These are phyloP conservation scores for Hylodesmum podocarpum DNA, from an alignment of 306 rosid genomes.

Conservation along the genomic window DNA sequence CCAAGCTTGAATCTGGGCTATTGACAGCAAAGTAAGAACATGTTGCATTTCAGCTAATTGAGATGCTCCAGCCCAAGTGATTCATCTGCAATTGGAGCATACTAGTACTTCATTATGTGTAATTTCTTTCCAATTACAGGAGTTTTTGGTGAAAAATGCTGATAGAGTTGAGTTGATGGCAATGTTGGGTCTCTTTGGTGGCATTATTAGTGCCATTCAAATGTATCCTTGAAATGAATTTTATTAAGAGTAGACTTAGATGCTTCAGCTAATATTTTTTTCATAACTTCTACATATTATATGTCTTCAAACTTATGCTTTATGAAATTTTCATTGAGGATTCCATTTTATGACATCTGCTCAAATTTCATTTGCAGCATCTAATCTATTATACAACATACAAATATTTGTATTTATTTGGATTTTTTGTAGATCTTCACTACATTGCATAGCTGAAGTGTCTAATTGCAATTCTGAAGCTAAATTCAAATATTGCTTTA, in stretches of 20 bases:
- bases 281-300: neutral
- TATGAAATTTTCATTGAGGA: neutral
- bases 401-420: neutral
- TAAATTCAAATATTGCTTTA: neutral
- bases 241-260: neutral
- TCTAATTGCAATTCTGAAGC: neutral
- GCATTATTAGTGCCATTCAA: conserved; percentile 74
- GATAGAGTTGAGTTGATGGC: conserved; percentile 86
- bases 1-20: neutral
- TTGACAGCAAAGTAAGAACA: neutral
- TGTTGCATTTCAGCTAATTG: neutral
- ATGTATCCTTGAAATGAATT: conserved; percentile 63
- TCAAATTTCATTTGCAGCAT: neutral
- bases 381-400: neutral
- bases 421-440: neutral
- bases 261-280: neutral
- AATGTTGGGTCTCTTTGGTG: conserved; percentile 75
- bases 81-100: neutral
- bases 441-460: neutral
- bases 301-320: neutral
- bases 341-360: neutral
- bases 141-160: conserved; percentile 78
- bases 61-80: neutral
- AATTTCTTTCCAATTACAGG: conserved; percentile 49
- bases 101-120: neutral